phyloP scores from a whole-genome alignment of 2,329 filamentous ascomycete species.

The Phialophora chinensis region DNA sequence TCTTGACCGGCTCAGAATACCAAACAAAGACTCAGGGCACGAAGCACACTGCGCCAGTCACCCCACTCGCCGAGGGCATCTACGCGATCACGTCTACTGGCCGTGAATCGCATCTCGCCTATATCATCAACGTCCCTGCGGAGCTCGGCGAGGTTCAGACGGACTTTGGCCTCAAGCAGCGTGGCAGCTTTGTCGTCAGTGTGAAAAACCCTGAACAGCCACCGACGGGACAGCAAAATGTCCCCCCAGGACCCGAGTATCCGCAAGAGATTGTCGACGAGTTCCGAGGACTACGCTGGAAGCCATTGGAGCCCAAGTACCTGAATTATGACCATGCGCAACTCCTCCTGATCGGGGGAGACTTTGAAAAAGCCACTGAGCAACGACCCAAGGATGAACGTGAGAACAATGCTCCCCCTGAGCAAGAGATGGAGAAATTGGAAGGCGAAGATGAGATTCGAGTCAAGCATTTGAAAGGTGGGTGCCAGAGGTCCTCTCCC shows the following conservation, averaged over 20 bases:
- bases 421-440: constrained; percentile 72
- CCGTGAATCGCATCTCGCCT: constrained; percentile 76
- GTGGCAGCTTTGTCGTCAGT: constrained; percentile 78
- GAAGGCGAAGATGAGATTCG: constrained; percentile 76
- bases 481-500: constrained; percentile 8
- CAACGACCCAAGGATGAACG: constrained; percentile 59
- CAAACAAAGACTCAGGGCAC: constrained; percentile 76
- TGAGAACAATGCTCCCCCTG: constrained; percentile 63
- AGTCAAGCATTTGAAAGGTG: constrained; percentile 65
- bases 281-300: constrained; percentile 76
- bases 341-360: constrained; percentile 75
- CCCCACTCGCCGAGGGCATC: constrained; percentile 80
- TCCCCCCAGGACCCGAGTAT: constrained; percentile 72
- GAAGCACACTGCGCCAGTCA: constrained; percentile 71
- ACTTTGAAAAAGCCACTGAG: constrained; percentile 60
- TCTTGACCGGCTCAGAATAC: constrained; percentile 71
- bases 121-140: constrained; percentile 76
- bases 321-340: constrained; percentile 77
- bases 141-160: constrained; percentile 74
- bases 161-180: constrained; percentile 72
- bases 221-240: constrained; percentile 66
- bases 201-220: constrained; percentile 78
- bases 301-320: constrained; percentile 72
- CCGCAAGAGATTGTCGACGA: constrained; percentile 73
- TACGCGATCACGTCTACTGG: constrained; percentile 79